Conservation (phyloP, 768 basidiomycete species). For the Tulasnella sp. region DNA sequence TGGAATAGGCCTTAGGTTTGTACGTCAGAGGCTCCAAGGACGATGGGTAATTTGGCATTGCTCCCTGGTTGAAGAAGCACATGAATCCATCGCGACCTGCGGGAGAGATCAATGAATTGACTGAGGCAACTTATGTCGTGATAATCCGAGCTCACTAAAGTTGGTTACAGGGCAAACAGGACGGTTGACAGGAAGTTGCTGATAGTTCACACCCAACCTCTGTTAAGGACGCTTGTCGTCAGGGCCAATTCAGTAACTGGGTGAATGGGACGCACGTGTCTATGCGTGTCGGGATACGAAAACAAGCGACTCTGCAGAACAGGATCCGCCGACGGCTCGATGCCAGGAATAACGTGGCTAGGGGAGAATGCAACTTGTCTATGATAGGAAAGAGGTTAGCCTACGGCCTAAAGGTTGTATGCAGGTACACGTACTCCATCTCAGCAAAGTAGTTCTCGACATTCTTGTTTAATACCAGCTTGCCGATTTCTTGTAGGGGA, state of each 20-base stretch:
- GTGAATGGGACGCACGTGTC: constrained; percentile 12
- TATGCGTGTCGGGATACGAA: constrained; percentile 53
- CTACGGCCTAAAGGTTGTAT: background rate
- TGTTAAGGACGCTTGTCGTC: constrained; percentile 9
- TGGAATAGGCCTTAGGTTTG: constrained; percentile 32
- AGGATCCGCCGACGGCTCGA: constrained; percentile 84
- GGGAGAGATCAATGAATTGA: background rate
- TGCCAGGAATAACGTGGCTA: constrained; percentile 74
- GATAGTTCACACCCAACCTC: constrained; percentile 34
- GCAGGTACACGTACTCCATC: constrained; percentile 22
- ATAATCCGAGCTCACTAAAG: constrained; percentile 41
- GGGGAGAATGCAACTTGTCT: constrained; percentile 69
- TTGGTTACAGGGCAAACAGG: constrained; percentile 62
- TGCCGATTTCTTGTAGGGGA: constrained; percentile 30
- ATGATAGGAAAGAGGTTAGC: background rate
- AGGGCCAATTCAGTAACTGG: background rate
- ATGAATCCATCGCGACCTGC: constrained; percentile 58
- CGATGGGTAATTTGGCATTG: constrained; percentile 79
- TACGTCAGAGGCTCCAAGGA: constrained; percentile 61
- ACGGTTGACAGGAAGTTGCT: constrained; percentile 76
- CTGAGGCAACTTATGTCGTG: background rate
- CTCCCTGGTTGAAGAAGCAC: constrained; percentile 65
- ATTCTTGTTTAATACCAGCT: constrained; percentile 32
- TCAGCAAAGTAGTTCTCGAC: constrained; percentile 30
- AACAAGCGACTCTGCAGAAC: constrained; percentile 90